A percentile compares a stretch with the other conserved stretches of the same genome.
Conservation (phyloP, 331 rosid genomes). For the Arachis monticola region DNA sequence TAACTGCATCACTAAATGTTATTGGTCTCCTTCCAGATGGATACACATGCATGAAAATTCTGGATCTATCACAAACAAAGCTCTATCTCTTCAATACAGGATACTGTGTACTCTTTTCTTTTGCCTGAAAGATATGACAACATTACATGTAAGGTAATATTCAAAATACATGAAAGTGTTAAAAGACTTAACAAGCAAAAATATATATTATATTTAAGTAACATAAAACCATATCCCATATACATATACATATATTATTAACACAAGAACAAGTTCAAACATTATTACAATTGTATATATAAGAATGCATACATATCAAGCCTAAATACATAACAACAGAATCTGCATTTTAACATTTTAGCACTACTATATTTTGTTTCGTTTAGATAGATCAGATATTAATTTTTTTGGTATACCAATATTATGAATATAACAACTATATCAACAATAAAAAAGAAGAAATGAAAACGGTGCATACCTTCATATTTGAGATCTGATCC, state of each 20-base stretch:
- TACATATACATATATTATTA: no score
- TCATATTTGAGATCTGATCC: background rate
- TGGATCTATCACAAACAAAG: background rate
- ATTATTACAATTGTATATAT: no score
- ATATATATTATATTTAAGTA: no score
- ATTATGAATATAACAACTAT: background rate
- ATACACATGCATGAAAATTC: background rate
- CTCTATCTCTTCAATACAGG: background rate
- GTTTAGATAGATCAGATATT: no score
- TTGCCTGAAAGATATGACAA: background rate
- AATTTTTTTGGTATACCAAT: no score
- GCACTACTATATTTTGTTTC: no score
- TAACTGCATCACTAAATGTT: background rate
- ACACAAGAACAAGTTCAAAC: no score
- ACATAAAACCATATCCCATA: no score
- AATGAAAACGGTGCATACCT: background rate
- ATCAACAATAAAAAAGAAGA: no score
- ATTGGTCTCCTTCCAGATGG: background rate
- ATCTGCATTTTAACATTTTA: no score
- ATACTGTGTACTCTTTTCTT: background rate
- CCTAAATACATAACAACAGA: no score
- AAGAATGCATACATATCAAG: no score
- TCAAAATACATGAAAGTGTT: background rate
- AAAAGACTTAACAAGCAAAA: background rate
- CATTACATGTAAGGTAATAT: background rate